Base-by-base conservation (phyloP, 116 monocot species). In the Papilionanthe hybrid region DNA sequence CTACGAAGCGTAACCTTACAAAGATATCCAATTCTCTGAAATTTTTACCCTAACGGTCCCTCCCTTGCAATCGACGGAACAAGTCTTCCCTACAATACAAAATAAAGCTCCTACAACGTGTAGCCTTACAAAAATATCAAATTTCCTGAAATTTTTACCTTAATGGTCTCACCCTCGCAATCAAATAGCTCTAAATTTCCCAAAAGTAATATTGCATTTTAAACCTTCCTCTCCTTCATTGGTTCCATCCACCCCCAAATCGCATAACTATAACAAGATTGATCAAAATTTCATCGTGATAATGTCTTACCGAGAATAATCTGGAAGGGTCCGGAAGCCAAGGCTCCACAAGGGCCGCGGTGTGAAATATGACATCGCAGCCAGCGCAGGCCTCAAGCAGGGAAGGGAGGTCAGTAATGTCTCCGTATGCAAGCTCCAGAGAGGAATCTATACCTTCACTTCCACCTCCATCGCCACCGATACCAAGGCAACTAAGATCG, bases 261-360 rank as follows among this genome's bases (percentile, higher is more conserved):
- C 22, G 32, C 1, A 53, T 53, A 5, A 2, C 13, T 11, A 55
- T 0, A 77, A 45, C 44, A 43, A 32, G 42, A 42, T 60, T 74
- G 13, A 30, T 37, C 18, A 75, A 15, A 29, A 18, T 12, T 43
- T 72, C 43, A 48, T 13, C 32, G 77, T 42, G 11, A 5, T 37
- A 29, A 19, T 20, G 32, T 72, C 77, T 82, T 37, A 96, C 96
- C 5, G 90, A 43, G 78, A 83, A 66, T 87, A 97, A 94, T 19
- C 45, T 75, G 27, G 98, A 94, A 53, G 93, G 89, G 23, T 94
- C 87, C 23, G 93, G 94, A 44, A 94, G 86, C 98, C 98, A 98
- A n/a, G 91, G 88, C 48, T 94, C 91, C 48, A 98, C 98, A 75
- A 86, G 37, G 9, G 94, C 91, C 23, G 94, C 98, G 22, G 88